Evolutionary conservation across 768 basidiomycete genomes (phyloP), one percentile per base, ranked within the genome.

Genomic region (Tylopilus felleus): DNA sequence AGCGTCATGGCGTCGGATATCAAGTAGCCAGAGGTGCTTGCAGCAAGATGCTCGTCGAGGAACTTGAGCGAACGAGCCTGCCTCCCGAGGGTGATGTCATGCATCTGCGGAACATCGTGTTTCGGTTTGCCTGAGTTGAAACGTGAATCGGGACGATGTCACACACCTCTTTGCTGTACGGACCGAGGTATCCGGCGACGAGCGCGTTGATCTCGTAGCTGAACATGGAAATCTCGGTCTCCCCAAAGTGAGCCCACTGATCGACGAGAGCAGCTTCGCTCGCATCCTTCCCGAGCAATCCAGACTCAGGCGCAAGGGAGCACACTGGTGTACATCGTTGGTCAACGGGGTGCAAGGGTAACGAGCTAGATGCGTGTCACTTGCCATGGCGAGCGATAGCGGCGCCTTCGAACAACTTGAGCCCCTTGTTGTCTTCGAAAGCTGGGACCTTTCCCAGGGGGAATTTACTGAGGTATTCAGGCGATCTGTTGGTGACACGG

Each of bases 171-270:
- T 67, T 67, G 49, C 35, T 65, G 36, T 67, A 63, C 1, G 60
- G 56, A 21, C 66, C 66, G 17, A 65, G 55, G 35, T 48, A 41
- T 48, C 59, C 62, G 14, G 21, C 13, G 28, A 64, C 53, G 38
- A 59, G 43, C n/a, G 50, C 69, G 19, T 35, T 48, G 28, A 53
- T 52, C 46, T 61, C 56, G 25, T 67, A 57, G 49, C 57, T 71
- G 55, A 56, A 53, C 48, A 1, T 8, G 39, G 56, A n/a, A 28
- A 71, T 66, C 43, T 69, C 68, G 12, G 49, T 52, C 43, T 69
- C 68, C 9, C 55, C 62, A 43, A 69, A 69, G 28, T 69, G 68
- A 17, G 69, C 53, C 68, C 68, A 69, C 35, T 69, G 69, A 43
- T 69, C 69, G 1, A 70, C 57, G 25, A 69, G 65, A 3, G 65